These are phyloP conservation scores for Hericium coralloides DNA, from an alignment of 768 basidiomycete genomes.

Conservation along the genomic window DNA sequence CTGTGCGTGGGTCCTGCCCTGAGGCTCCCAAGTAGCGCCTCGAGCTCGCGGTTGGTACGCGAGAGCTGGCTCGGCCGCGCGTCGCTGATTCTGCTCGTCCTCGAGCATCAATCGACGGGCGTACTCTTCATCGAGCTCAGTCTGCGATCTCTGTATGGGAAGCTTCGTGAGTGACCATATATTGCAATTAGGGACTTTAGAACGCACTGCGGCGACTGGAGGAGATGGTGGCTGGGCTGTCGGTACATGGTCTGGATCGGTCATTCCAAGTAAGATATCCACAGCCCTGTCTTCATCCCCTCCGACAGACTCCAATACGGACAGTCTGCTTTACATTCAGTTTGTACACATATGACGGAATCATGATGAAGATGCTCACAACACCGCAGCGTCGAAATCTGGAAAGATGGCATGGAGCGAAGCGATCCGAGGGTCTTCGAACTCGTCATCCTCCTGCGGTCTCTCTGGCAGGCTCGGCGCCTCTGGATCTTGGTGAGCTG, in stretches of 20 bases:
- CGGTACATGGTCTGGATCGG: conserved; percentile 65
- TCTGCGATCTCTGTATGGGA: conserved; percentile 35
- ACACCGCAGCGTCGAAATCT: conserved; percentile 11
- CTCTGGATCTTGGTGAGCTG: not conserved
- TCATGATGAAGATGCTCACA: not conserved
- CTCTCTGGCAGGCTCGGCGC: not conserved
- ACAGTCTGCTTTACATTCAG: not conserved
- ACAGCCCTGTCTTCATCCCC: conserved; percentile 69
- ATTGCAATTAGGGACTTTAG: not conserved
- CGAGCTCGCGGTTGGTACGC: conserved; percentile 14
- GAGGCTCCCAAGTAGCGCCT: not conserved
- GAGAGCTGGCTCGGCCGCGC: conserved; percentile 14
- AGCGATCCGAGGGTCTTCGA: conserved; percentile 13
- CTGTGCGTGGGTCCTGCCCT: conserved; percentile 2
- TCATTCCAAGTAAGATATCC: conserved; percentile 76
- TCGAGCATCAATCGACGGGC: conserved; percentile 66
- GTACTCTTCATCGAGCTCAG: conserved; percentile 72
- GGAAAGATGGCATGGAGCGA: conserved; percentile 14
- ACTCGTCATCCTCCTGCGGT: conserved; percentile 7
- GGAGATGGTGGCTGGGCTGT: conserved; percentile 13
- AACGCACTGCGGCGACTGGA: conserved; percentile 21
- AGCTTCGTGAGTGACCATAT: not conserved
- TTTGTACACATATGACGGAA: too few species aligned
- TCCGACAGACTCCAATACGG: conserved; percentile 61
- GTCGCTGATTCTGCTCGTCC: conserved; percentile 22